Evolutionary conservation across 805 yeast species (phyloP).

Genomic region (Kodamaea nitidulidarum): DNA sequence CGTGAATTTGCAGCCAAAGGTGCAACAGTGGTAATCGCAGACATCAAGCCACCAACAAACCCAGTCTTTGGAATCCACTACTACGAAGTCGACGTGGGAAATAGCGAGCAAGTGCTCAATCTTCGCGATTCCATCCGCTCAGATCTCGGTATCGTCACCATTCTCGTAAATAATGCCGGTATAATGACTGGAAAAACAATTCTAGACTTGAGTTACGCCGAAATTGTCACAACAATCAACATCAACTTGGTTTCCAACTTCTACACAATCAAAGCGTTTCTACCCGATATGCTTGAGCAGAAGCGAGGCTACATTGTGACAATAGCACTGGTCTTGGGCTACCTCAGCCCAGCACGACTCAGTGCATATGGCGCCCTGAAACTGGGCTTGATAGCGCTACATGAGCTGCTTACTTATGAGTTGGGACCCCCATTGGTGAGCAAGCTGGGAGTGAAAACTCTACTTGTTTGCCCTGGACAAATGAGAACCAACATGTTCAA

Average conservation of each 20-base stretch:
- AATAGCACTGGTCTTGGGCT: slow-evolving; percentile 80
- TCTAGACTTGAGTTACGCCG: slow-evolving; percentile 49
- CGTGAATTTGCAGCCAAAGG: slow-evolving; percentile 37
- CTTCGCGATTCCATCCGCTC: slow-evolving; percentile 37
- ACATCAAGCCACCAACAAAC: slow-evolving; percentile 42
- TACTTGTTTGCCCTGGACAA: slow-evolving; percentile 87
- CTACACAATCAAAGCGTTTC: slow-evolving; percentile 61
- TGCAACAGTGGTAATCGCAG: slow-evolving; percentile 62
- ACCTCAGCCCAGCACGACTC: slow-evolving; percentile 76
- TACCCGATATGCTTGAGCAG: slow-evolving; percentile 64
- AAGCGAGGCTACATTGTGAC: slow-evolving; percentile 76
- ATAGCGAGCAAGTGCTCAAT: slow-evolving; percentile 40
- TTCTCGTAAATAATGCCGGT: slow-evolving; percentile 85
- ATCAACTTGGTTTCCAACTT: slow-evolving; percentile 71
- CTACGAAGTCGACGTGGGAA: slow-evolving; percentile 67
- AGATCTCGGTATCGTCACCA: slow-evolving; percentile 58
- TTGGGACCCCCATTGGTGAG: slow-evolving; percentile 49
- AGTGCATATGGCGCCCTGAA: slow-evolving; percentile 89
- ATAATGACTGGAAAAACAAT: slow-evolving; percentile 57
- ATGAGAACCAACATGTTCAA: slow-evolving; percentile 70
- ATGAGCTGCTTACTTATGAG: slow-evolving; percentile 74
- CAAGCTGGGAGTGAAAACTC: slow-evolving; percentile 57
- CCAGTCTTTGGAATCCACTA: slow-evolving; percentile 45
- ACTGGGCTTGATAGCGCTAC: slow-evolving; percentile 79
- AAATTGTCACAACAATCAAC: slow-evolving; percentile 57